Evolutionary conservation across 2,329 filamentous ascomycete species (phyloP), one percentile per base, ranked within the genome.

Genomic region (Aspergillus niger): DNA sequence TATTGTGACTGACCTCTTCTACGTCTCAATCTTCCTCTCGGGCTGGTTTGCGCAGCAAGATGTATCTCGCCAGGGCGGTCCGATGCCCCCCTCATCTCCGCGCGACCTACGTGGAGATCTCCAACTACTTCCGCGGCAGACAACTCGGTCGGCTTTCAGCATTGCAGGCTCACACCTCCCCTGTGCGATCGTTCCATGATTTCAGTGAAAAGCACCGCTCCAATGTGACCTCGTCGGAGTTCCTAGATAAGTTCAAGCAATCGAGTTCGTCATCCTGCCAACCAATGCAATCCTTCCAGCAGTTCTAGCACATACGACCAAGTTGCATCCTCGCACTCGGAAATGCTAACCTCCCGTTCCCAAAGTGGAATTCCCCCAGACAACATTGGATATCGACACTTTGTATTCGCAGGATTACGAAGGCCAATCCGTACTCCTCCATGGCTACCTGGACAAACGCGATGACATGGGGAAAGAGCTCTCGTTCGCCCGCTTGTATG

Each of bases 381-480:
- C 79, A 24, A 81, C 75, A 20, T 73, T 72, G 75, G 77, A 75
- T 49, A 76, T 79, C 55, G 65, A 70, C 60, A 69, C 70, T 0
- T 72, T 79, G 39, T 62, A 76, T 36, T 63, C 70, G 5, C 58
- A 72, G 48, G 72, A 70, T 8, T 62, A 68, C 15, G 61, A 70
- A 3, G 76, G 73, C 5, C 68, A 79, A 7, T 70, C 77, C 20
- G 81, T 90, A 32, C 80, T 81, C 0, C 74, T 91, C 0, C 83
- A 88, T 73, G 93, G 93, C 20, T 95, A 93, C 67, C 76, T 97
- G 0, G 86, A 87, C 26, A 86, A 86, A 61, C 83, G 87, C 30
- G 84, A 86, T 63, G 86, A 91, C 67, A 80, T 92, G 22, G 87
- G 86, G 28, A 87, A 87, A 57, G 86, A 84, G 41, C 79, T 96